Conservation (phyloP, 1,284 basidiomycete species). For the Hortiboletus rubellus region DNA sequence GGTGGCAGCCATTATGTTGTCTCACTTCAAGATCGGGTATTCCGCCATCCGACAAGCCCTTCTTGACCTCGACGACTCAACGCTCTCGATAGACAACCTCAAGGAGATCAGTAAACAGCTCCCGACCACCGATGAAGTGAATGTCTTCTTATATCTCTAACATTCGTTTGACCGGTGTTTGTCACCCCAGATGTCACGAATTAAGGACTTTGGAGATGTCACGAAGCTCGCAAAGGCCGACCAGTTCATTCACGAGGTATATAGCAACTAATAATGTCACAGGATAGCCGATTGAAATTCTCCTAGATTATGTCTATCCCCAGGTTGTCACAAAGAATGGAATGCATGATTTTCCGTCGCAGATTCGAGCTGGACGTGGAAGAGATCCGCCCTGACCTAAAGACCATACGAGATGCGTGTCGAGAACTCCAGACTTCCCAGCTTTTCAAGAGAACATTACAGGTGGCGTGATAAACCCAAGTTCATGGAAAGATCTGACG, state of each 20-base stretch:
- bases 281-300: slow-evolving; percentile 3
- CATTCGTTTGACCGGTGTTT: neutral
- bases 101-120: slow-evolving; percentile 71
- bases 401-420: slow-evolving; percentile 73
- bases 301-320: slow-evolving; percentile 77
- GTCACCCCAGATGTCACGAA: slow-evolving; percentile 51
- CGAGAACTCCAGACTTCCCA: slow-evolving; percentile 69
- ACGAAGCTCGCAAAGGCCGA: slow-evolving; percentile 80
- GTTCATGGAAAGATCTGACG: slow-evolving; percentile 5
- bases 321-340: slow-evolving; percentile 68
- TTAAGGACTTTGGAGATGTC: slow-evolving; percentile 68
- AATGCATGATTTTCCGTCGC: slow-evolving; percentile 81
- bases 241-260: slow-evolving; percentile 78
- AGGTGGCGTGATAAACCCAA: slow-evolving; percentile 41
- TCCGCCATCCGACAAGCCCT: slow-evolving; percentile 67
- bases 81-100: slow-evolving; percentile 68
- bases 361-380: slow-evolving; percentile 81
- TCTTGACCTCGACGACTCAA: slow-evolving; percentile 67
- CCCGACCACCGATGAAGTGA: slow-evolving; percentile 77
- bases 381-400: slow-evolving; percentile 82
- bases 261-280: slow-evolving; percentile 5
- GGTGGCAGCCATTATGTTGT: slow-evolving; percentile 73
- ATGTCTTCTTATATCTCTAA: neutral
- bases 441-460: slow-evolving; percentile 70
- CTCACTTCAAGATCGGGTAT: slow-evolving; percentile 65